phyloP scores from a whole-genome alignment of 805 yeast species.

The Metschnikowia noctiluminum region DNA sequence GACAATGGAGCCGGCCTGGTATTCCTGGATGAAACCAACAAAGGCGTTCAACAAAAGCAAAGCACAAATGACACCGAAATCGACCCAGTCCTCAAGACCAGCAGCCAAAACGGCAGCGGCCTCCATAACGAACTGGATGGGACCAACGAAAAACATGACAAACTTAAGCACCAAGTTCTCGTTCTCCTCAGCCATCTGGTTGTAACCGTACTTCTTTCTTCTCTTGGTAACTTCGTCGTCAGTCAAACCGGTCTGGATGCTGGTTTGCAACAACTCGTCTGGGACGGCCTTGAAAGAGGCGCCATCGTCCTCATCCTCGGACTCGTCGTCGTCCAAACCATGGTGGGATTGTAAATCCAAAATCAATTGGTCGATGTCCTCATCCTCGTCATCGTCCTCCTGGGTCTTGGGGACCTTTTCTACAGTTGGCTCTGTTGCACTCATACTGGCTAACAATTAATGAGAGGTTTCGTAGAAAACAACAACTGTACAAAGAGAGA shows the following conservation, averaged over 20 bases:
- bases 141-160: slow-evolving; percentile 86
- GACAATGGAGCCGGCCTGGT: slow-evolving; percentile 97
- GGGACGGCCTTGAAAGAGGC: slow-evolving; percentile 67
- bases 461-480: slow-evolving; percentile 5
- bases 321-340: slow-evolving; percentile 30
- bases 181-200: slow-evolving; percentile 87
- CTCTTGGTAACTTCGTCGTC: slow-evolving; percentile 76
- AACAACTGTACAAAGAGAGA: slow-evolving; percentile 14
- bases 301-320: slow-evolving; percentile 31
- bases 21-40: slow-evolving; percentile 96
- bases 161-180: slow-evolving; percentile 80
- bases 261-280: slow-evolving; percentile 80
- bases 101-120: slow-evolving; percentile 95
- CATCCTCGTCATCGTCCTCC: slow-evolving; percentile 49
- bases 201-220: slow-evolving; percentile 86
- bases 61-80: slow-evolving; percentile 96
- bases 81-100: slow-evolving; percentile 97
- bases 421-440: slow-evolving; percentile 50
- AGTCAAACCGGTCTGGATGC: slow-evolving; percentile 72
- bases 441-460: slow-evolving; percentile 17
- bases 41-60: slow-evolving; percentile 79
- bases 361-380: slow-evolving; percentile 60
- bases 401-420: slow-evolving; percentile 49
- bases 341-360: slow-evolving; percentile 74
- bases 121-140: slow-evolving; percentile 96